Base-by-base conservation (phyloP, 768 basidiomycete species). In the Tubosaeta brunneosetosa region DNA sequence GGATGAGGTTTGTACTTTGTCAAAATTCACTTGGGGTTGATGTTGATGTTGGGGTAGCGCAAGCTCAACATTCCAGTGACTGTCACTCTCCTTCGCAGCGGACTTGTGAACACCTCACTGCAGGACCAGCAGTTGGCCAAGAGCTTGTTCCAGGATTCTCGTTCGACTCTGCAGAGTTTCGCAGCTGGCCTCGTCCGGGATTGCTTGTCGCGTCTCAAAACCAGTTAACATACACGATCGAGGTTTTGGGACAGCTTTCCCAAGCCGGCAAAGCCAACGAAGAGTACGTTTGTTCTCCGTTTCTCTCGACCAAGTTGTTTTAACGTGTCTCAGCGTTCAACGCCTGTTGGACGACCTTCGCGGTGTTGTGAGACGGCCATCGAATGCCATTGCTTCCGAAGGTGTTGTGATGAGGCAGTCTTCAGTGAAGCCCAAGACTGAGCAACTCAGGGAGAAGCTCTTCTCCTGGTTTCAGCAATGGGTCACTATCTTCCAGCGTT, bases 31-130 rank as follows among this genome's bases (percentile, higher is more conserved):
- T 27, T 13, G 40, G 44, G 34, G 33, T 41, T 36, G 26, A 29
- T 54, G 1, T 49, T 60, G 36, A 59, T 43, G 40, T 49, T 55
- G 14, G 29, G 52, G 44, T 61, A 94, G 91, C 91, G 97, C 61
- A 99, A 99, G 73, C 88, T 90, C 72, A 97, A 97, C 64, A 85
- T 98, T 12, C 83, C 93, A 11, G 95, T 97, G 58, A 97, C 94
- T 0, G 84, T 91, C 27, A 89, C 91, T 2, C 79, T 99, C 34
- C 74, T 98, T 49, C 83, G 88, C 41, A 89, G 89, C 49, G 85
- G 88, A 46, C 80, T 98, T 22, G 78, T 99, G 66, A 83, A 80
- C 57, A 75, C 84, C 31, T 73, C 75, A 14, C 81, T 93, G 34
- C 86, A 92, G 64, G 97, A 99, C 67, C 85, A 88, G 56, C 91